phyloP scores from a whole-genome alignment of 2,329 filamentous ascomycete genomes.

The Exophiala lecanii-corni region DNA sequence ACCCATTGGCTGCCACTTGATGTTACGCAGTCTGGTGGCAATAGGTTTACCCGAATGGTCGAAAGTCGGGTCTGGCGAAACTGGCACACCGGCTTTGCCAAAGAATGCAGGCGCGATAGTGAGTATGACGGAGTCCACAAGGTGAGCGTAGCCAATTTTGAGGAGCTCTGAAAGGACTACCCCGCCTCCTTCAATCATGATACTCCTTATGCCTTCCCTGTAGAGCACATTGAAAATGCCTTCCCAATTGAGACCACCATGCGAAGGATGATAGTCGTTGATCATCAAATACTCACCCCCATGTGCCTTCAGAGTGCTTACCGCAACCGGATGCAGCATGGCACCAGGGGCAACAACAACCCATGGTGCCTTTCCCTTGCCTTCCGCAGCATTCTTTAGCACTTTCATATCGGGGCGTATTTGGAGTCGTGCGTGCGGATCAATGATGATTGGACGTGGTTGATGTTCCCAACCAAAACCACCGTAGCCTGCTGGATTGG shows the following conservation, averaged over 20 bases:
- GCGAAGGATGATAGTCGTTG: conserved; percentile 24
- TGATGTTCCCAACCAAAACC: conserved; percentile 51
- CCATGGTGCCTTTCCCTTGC: conserved; percentile 68
- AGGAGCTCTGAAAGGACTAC: conserved; percentile 77
- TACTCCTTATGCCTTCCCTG: conserved; percentile 61
- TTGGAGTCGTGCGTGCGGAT: conserved; percentile 72
- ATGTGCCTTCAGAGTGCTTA: conserved; percentile 42
- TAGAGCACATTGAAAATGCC: conserved; percentile 57
- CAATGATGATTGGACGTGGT: conserved; percentile 76
- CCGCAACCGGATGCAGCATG: conserved; percentile 44
- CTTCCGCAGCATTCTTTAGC: conserved; percentile 58
- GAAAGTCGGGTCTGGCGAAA: conserved; percentile 57
- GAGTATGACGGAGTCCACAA: conserved; percentile 75
- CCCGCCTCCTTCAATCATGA: conserved; percentile 91
- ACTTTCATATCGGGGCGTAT: conserved; percentile 59
- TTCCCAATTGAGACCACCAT: conserved; percentile 50
- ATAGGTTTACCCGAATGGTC: conserved; percentile 54
- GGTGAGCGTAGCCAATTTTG: conserved; percentile 52
- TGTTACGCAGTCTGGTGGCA: conserved; percentile 57
- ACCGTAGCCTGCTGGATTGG: conserved; percentile 54
- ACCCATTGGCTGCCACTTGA: conserved; percentile 72
- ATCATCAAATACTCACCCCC: conserved; percentile 44
- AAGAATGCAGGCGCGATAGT: conserved; percentile 88
- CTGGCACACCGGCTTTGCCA: conserved; percentile 74
- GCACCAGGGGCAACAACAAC: conserved; percentile 54